Percentiles rank a stretch among this genome's conserved stretches.
phyloP scores from a whole-genome alignment of 2,329 filamentous ascomycete species.

The Cercospora brassicicola region DNA sequence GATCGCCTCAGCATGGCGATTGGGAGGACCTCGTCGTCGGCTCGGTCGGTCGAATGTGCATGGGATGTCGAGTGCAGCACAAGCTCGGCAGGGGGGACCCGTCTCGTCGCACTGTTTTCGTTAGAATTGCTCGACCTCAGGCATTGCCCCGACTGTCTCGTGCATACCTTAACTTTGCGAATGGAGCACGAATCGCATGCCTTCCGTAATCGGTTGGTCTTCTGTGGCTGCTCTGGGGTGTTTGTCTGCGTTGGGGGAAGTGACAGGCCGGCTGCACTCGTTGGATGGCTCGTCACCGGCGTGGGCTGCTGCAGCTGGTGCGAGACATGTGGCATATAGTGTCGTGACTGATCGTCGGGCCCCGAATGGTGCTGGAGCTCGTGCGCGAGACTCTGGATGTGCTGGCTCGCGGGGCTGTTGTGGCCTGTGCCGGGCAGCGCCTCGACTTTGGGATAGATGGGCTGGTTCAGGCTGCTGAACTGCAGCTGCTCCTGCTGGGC shows the following conservation, averaged over 20 bases:
- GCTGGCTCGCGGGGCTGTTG: slow-evolving; percentile 32
- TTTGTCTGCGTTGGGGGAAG: slow-evolving; percentile 28
- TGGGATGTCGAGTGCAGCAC: slow-evolving; percentile 63
- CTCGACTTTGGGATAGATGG: slow-evolving; percentile 41
- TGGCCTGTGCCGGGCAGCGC: slow-evolving; percentile 28
- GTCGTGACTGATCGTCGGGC: slow-evolving; percentile 36
- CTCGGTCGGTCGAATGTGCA: slow-evolving; percentile 67
- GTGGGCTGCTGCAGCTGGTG: slow-evolving; percentile 33
- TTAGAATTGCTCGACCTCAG: neutral
- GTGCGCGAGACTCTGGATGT: slow-evolving; percentile 37
- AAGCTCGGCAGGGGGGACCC: slow-evolving; percentile 66
- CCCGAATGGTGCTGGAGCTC: slow-evolving; percentile 35
- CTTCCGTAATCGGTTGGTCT: slow-evolving; percentile 43
- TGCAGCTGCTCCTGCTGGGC: slow-evolving; percentile 38
- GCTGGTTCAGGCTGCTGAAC: slow-evolving; percentile 38
- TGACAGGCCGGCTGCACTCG: slow-evolving; percentile 27
- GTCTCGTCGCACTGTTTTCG: slow-evolving; percentile 60
- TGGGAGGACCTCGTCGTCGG: slow-evolving; percentile 64
- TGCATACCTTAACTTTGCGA: slow-evolving; percentile 43
- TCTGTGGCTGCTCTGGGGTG: slow-evolving; percentile 34
- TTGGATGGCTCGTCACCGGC: slow-evolving; percentile 28
- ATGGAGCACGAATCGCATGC: slow-evolving; percentile 45
- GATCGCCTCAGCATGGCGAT: slow-evolving; percentile 65
- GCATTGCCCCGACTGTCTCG: neutral
- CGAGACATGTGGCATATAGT: slow-evolving; percentile 35